Evolutionary conservation across 2,329 filamentous ascomycete species (phyloP).

Genomic region (Ambrosiella cleistominuta): DNA sequence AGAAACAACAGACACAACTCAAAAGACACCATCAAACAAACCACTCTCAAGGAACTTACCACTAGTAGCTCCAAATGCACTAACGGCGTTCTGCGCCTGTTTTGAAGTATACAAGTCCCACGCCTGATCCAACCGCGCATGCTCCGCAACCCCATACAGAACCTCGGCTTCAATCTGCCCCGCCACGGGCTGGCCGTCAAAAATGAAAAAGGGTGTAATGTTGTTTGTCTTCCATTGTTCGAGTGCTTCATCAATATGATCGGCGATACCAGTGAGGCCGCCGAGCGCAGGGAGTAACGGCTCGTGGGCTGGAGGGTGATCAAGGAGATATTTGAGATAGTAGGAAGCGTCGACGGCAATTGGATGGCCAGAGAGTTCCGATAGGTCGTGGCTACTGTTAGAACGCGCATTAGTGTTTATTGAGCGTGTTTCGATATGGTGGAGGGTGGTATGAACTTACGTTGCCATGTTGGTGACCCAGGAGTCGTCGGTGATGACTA

Average conservation of each 20-base stretch:
- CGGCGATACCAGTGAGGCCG: conserved; percentile 64
- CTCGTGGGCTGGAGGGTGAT: conserved; percentile 54
- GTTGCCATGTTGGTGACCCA: conserved; percentile 24
- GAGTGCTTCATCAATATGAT: conserved; percentile 60
- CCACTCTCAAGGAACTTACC: conserved; percentile 32
- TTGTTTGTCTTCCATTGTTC: conserved; percentile 50
- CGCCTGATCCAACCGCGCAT: conserved; percentile 55
- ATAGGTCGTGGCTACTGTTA: conserved; percentile 40
- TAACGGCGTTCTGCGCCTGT: conserved; percentile 62
- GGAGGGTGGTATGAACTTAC: conserved; percentile 17
- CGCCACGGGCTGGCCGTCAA: conserved; percentile 69
- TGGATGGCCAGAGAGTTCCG: conserved; percentile 54
- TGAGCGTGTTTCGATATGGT: background rate
- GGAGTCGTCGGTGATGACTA: conserved; percentile 24
- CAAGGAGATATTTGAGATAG: conserved; percentile 66
- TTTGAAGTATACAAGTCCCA: conserved; percentile 78
- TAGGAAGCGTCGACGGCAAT: conserved; percentile 81
- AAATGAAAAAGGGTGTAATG: conserved; percentile 74
- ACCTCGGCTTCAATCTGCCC: conserved; percentile 56
- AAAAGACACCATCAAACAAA: background rate
- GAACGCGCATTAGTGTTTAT: background rate
- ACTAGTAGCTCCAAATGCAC: conserved; percentile 62
- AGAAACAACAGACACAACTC: background rate
- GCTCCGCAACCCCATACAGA: conserved; percentile 46
- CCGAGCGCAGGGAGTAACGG: conserved; percentile 80